Conservation (phyloP, 2,329 filamentous ascomycete genomes). For the Fusarium floridanum region DNA sequence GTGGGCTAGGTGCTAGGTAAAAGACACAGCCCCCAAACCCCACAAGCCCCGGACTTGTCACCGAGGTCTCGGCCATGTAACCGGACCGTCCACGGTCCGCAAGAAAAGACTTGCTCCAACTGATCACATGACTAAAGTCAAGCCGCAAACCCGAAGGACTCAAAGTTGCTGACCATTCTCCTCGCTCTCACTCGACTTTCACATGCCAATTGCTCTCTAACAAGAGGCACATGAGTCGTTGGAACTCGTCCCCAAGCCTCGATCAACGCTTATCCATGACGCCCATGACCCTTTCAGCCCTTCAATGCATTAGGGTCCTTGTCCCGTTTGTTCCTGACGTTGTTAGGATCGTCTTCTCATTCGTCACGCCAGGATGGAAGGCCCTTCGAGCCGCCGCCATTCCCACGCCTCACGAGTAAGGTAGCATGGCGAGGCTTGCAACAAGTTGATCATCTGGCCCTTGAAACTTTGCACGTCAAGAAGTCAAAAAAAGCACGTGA, state of each 20-base stretch:
- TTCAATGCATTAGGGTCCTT: conserved; percentile 1
- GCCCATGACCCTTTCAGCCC: conserved; percentile 19
- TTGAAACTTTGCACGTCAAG: conserved; percentile 16
- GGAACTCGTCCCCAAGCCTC: neutral
- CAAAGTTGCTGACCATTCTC: neutral
- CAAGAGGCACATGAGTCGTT: conserved; percentile 30
- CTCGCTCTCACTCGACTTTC: conserved; percentile 14
- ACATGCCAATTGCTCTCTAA: conserved; percentile 15
- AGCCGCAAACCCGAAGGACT: neutral
- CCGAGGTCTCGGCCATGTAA: conserved; percentile 37
- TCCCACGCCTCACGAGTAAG: conserved; percentile 35
- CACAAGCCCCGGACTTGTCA: conserved; percentile 32
- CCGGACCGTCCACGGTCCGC: conserved; percentile 11
- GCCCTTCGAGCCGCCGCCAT: conserved; percentile 23
- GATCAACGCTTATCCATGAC: conserved; percentile 30
- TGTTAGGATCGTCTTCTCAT: neutral
- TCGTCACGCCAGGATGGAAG: neutral
- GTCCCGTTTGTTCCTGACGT: conserved; percentile 2
- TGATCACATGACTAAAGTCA: conserved; percentile 27
- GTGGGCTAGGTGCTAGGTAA: too few relatives aligned
- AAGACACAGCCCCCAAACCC: too few relatives aligned
- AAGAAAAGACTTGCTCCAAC: neutral
- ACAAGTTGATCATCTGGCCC: conserved; percentile 37
- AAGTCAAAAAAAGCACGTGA: conserved; percentile 34
- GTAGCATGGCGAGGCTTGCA: conserved; percentile 32